phyloP scores from a whole-genome alignment of 1,284 basidiomycete species.

The Moesziomyces aphidis region DNA sequence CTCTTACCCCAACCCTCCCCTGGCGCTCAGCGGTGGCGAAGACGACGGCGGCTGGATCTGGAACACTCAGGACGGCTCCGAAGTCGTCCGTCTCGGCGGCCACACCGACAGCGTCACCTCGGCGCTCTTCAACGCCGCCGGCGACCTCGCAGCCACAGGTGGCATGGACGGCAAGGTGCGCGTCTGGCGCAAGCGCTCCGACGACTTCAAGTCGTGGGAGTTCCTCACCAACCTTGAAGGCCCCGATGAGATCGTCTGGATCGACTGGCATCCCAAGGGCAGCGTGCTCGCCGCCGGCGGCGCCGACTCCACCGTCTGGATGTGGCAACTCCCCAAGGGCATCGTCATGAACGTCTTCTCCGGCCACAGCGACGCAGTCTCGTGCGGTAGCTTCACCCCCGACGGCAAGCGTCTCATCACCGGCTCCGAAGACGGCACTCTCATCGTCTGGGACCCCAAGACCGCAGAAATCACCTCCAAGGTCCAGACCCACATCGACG shows the following conservation, averaged over 20 bases:
- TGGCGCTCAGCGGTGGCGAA: constrained; percentile 92
- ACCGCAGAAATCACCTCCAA: constrained; percentile 82
- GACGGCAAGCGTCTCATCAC: constrained; percentile 83
- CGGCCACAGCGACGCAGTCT: constrained; percentile 85
- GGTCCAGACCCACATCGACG: constrained; percentile 74
- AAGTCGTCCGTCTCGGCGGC: constrained; percentile 85
- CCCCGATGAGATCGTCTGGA: constrained; percentile 93
- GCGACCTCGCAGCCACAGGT: constrained; percentile 91
- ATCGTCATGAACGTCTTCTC: constrained; percentile 95
- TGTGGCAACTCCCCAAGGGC: constrained; percentile 95
- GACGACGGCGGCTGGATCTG: constrained; percentile 96
- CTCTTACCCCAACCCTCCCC: constrained; percentile 77
- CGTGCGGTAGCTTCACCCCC: constrained; percentile 90
- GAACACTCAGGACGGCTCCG: constrained; percentile 84
- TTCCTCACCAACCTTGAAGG: constrained; percentile 91
- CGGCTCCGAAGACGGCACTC: constrained; percentile 82
- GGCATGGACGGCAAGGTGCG: constrained; percentile 97
- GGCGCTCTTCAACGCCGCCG: constrained; percentile 84
- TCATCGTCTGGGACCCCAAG: constrained; percentile 93
- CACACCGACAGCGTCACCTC: constrained; percentile 91
- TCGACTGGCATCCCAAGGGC: constrained; percentile 96
- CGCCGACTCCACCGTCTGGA: constrained; percentile 95
- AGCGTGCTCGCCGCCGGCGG: constrained; percentile 88
- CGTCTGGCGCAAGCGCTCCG: constrained; percentile 77
- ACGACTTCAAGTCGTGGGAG: constrained; percentile 83